A percentile compares a stretch with the other conserved stretches of the same genome.
These are phyloP conservation scores for Cyclospora cayetanensis DNA, from an alignment of 169 alveolate genomes.

Conservation along the genomic window DNA sequence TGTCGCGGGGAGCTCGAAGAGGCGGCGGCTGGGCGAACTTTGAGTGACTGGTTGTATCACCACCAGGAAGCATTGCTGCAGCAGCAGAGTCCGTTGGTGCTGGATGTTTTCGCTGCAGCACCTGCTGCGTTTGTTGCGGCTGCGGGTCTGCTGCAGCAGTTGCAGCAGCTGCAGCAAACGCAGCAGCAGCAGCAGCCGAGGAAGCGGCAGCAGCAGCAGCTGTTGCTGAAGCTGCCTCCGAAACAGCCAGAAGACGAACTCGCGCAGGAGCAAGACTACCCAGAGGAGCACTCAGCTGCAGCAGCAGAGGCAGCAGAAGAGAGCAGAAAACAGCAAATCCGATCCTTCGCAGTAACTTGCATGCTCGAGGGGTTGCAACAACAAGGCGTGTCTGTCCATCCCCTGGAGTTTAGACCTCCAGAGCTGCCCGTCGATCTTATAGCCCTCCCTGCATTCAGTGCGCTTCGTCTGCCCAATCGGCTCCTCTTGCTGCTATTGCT, in stretches of 20 bases:
- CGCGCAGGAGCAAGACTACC: not conserved
- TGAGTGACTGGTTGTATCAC: conserved; percentile 13
- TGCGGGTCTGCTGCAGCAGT: not conserved
- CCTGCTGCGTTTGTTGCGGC: conserved; percentile 46
- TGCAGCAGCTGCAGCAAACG: conserved; percentile 8
- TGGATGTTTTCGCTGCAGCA: conserved; percentile 16
- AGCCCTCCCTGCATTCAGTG: conserved; percentile 8
- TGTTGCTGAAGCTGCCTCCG: not conserved
- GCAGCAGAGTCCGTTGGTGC: conserved; percentile 2
- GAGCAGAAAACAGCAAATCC: not conserved
- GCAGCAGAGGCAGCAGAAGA: not conserved
- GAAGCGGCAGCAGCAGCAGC: conserved; percentile 12
- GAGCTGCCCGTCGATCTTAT: conserved; percentile 15
- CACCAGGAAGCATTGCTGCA: conserved; percentile 32
- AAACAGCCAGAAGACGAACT: not conserved
- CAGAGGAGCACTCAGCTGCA: not conserved
- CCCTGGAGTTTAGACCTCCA: conserved; percentile 25
- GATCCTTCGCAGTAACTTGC: not conserved
- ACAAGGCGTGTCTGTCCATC: conserved; percentile 17
- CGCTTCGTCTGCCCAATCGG: not conserved
- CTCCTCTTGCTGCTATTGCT: conserved; percentile 10
- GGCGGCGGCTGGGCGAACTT: not conserved
- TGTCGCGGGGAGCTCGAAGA: not conserved
- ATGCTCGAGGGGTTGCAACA: conserved; percentile 5
- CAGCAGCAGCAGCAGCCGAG: not conserved